A percentile compares a stretch with the other conserved stretches of the same genome.
These are phyloP conservation scores for Suillus tomentosus DNA, from an alignment of 768 basidiomycete genomes.

Conservation along the genomic window DNA sequence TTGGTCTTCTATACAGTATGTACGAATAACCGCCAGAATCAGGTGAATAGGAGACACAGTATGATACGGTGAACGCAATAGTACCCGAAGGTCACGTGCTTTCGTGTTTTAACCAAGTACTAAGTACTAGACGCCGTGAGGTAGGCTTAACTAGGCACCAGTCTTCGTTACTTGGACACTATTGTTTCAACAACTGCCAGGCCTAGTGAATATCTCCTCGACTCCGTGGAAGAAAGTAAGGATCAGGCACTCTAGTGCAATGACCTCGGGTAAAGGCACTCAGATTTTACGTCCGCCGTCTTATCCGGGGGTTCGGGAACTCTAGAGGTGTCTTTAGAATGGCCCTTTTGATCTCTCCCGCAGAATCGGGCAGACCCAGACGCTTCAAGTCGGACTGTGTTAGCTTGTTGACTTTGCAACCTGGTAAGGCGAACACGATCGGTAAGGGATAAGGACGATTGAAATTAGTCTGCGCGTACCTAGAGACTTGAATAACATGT, in stretches of 20 bases:
- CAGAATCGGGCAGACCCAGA: conserved; percentile 65
- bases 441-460: not conserved
- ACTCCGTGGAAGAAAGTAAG: not conserved
- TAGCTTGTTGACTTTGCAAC: conserved; percentile 70
- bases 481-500: conserved; percentile 73
- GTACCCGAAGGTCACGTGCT: no score
- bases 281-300: conserved; percentile 28
- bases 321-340: conserved; percentile 73
- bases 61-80: no score
- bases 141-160: not conserved
- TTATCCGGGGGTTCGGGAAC: conserved; percentile 69
- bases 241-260: not conserved
- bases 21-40: no score
- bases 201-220: not conserved
- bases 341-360: conserved; percentile 68
- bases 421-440: conserved; percentile 35
- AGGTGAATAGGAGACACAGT: no score
- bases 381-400: conserved; percentile 63
- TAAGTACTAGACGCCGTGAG: not conserved
- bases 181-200: no score
- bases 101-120: not conserved
- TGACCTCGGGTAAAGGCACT: not conserved
- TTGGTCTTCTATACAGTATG: no score
- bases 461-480: conserved; percentile 40
- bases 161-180: not conserved